Evolutionary conservation across 306 rosid species (phyloP), one percentile per base, ranked within the genome.

Genomic region (Medicago truncatula): DNA sequence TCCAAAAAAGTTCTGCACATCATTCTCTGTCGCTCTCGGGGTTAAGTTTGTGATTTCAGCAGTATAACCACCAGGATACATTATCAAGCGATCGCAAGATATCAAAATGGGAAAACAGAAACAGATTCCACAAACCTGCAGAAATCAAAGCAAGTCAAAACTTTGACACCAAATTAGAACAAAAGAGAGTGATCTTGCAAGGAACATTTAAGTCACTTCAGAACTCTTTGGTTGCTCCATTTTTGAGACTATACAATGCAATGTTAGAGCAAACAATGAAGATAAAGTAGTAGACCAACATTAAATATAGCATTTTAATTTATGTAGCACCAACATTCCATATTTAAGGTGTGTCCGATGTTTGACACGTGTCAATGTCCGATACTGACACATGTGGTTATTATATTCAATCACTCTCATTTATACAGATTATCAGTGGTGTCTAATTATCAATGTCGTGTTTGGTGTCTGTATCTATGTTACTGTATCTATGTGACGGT

Each of bases 41-140:
- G 98, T 92, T 73, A 92, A 83, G 87, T 83, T 81, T 43, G 97
- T 87, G 67, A 90, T 88, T 85, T 87, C 93, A 76, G 89, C 96
- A 62, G 91, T 84, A 86, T 88, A 95, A 63, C 92, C 90, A 76
- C 83, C 88, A 8, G 77, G 68, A 81, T 85, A 80, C 99, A 95
- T 81, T 70, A 62, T 16, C 44, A 57, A 75, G 72, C 36, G 76
- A 59, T 76, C 14, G 36, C 18, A 65, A 40, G 73, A 54, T 47
- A 83, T 63, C 81, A 76, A 71, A 74, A 52, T 18, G 62, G 54
- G 69, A 23, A 53, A 38, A 78, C 1, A 43, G 74, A 47, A n/a
- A 54, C 59, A 65, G 72, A 79, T 63, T 74, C 80, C 66, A 11
- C 18, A 72, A 69, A 77, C 78, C 96, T 74, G 82, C 57, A 70